phyloP scores from a whole-genome alignment of 106 monocot species.

The Vanilla planifolia region DNA sequence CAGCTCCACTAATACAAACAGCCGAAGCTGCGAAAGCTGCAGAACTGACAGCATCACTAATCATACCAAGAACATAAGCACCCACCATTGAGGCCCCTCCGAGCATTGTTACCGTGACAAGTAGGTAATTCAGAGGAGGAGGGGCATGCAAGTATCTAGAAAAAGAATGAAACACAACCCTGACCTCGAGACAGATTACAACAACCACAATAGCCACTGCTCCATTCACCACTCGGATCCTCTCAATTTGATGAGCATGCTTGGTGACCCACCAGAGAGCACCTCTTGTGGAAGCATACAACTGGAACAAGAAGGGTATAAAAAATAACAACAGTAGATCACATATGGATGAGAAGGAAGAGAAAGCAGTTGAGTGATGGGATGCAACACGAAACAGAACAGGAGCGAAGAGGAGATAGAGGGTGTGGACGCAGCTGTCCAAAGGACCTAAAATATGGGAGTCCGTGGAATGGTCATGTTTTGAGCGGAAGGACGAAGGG shows the following conservation, averaged over 20 bases:
- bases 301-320: slow-evolving; percentile 80
- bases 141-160: slow-evolving; percentile 81
- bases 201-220: slow-evolving; percentile 80
- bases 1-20: slow-evolving; percentile 73
- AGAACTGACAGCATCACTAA: slow-evolving; percentile 65
- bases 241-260: slow-evolving; percentile 41
- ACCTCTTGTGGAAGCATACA: slow-evolving; percentile 80
- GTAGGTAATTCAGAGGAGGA: slow-evolving; percentile 84
- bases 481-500: slow-evolving; percentile 41
- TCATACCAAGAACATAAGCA: slow-evolving; percentile 70
- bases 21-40: slow-evolving; percentile 51
- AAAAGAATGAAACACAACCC: slow-evolving; percentile 96
- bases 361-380: slow-evolving; percentile 57
- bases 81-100: slow-evolving; percentile 61
- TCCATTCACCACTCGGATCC: slow-evolving; percentile 74
- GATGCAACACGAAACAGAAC: slow-evolving; percentile 58
- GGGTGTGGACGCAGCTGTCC: slow-evolving; percentile 80
- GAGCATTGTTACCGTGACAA: slow-evolving; percentile 92
- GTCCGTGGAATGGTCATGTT: slow-evolving; percentile 34
- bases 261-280: slow-evolving; percentile 94
- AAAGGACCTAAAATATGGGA: slow-evolving; percentile 60
- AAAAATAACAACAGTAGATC: slow-evolving; percentile 87
- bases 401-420: slow-evolving; percentile 75
- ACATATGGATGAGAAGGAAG: slow-evolving; percentile 46
- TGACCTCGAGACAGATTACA: slow-evolving; percentile 71